A percentile compares a stretch with the other conserved stretches of the same genome.
Conservation (phyloP, 805 yeast genomes). For the Cyberlindnera petersonii region DNA sequence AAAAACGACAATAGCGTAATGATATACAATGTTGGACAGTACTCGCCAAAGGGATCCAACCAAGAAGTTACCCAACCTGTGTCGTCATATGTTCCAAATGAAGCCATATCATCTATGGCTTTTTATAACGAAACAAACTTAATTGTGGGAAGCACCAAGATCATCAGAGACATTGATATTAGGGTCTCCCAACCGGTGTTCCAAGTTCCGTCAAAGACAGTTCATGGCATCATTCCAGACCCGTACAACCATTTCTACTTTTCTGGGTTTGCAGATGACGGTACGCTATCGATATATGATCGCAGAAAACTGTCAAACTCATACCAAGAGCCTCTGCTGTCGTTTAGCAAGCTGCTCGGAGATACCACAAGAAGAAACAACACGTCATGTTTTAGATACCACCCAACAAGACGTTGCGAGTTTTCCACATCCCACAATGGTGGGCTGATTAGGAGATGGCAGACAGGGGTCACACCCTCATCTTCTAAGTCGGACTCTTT, state of each 20-base stretch:
- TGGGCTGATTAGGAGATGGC: conserved; percentile 75
- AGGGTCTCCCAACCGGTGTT: conserved; percentile 60
- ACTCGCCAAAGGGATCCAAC: conserved; percentile 39
- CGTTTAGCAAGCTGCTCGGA: conserved; percentile 57
- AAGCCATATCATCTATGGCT: conserved; percentile 62
- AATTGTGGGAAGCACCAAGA: conserved; percentile 72
- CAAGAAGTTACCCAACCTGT: conserved; percentile 53
- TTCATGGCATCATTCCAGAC: conserved; percentile 63
- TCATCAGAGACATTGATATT: conserved; percentile 72
- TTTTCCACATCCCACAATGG: conserved; percentile 79
- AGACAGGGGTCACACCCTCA: conserved; percentile 59
- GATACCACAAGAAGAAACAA: conserved; percentile 58
- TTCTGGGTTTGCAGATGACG: conserved; percentile 78
- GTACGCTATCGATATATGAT: conserved; percentile 81
- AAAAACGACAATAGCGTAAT: conserved; percentile 64
- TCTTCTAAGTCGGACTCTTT: conserved; percentile 46
- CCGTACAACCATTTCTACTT: conserved; percentile 65
- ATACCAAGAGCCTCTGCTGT: conserved; percentile 49
- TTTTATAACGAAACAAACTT: conserved; percentile 63
- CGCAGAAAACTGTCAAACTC: conserved; percentile 50
- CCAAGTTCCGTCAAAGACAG: conserved; percentile 73
- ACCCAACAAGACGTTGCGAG: conserved; percentile 63
- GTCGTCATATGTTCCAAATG: conserved; percentile 62
- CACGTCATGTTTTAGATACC: conserved; percentile 65
- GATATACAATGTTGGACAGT: conserved; percentile 74